Evolutionary conservation across 179 eudicot genomes (phyloP).

Genomic region (Actinidia polygama): DNA sequence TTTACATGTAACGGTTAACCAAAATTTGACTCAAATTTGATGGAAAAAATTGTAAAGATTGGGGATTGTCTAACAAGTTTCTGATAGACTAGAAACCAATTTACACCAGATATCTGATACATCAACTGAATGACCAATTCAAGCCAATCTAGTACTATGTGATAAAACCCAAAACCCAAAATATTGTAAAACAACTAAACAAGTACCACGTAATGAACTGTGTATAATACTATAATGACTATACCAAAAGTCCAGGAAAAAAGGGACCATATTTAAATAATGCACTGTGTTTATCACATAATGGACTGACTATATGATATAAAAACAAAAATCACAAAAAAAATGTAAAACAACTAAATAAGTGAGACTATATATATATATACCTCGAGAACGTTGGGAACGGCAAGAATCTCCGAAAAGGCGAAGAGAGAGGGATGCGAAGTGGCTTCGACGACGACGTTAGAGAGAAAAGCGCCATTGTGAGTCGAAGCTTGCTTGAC

Average conservation of each 20-base stretch:
- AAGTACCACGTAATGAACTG: too few species aligned
- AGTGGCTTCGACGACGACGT: conserved; percentile 72
- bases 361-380: neutral
- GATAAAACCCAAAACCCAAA: neutral
- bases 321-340: neutral
- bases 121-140: neutral
- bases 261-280: too few species aligned
- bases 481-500: conserved; percentile 65
- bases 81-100: neutral
- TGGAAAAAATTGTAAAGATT: too few species aligned
- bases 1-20: too few species aligned
- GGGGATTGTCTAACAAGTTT: neutral
- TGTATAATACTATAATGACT: too few species aligned
- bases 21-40: too few species aligned
- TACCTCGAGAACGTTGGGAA: conserved; percentile 77
- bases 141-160: neutral
- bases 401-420: conserved; percentile 84
- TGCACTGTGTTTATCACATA: neutral
- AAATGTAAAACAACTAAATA: neutral
- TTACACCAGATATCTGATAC: neutral
- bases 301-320: too few species aligned
- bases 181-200: neutral
- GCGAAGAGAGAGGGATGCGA: conserved; percentile 89
- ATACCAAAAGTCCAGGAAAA: too few species aligned
- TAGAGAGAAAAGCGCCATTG: conserved; percentile 60